phyloP scores from a whole-genome alignment of 2,329 filamentous ascomycete genomes.

The Aspergillus chevalieri region DNA sequence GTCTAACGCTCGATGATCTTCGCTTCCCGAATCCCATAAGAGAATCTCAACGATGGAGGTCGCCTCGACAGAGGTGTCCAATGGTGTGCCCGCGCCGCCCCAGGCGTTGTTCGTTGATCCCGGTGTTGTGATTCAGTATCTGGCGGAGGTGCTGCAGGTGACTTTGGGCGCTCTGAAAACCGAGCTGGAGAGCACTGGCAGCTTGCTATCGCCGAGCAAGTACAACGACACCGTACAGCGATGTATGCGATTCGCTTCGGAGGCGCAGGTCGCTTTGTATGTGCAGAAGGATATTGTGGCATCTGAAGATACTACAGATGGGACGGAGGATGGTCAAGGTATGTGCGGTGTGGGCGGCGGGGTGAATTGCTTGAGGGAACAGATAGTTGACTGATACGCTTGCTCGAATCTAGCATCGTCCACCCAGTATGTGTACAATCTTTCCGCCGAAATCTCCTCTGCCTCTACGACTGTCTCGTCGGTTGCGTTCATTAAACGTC shows the following conservation, averaged over 20 bases:
- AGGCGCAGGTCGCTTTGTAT: conserved; percentile 82
- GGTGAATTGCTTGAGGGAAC: background rate
- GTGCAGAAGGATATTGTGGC: conserved; percentile 70
- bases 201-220: conserved; percentile 67
- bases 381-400: conserved; percentile 5
- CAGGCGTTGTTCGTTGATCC: conserved; percentile 52
- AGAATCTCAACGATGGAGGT: conserved; percentile 31
- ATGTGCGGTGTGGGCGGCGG: conserved; percentile 13
- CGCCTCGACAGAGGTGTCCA: conserved; percentile 29
- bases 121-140: conserved; percentile 63
- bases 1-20: conserved; percentile 27
- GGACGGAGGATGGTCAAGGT: conserved; percentile 36
- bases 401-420: conserved; percentile 17
- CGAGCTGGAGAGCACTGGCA: conserved; percentile 75
- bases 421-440: conserved; percentile 62
- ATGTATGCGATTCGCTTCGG: conserved; percentile 82
- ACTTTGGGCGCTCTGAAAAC: conserved; percentile 67
- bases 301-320: conserved; percentile 42
- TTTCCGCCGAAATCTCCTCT: conserved; percentile 71
- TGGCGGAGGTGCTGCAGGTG: conserved; percentile 63
- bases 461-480: conserved; percentile 76
- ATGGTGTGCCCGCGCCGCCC: conserved; percentile 28
- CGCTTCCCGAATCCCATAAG: conserved; percentile 17
- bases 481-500: conserved; percentile 83
- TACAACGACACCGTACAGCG: conserved; percentile 76